Conservation (phyloP, 352 stramenopile genomes). For the Phytophthora hibernalis region DNA sequence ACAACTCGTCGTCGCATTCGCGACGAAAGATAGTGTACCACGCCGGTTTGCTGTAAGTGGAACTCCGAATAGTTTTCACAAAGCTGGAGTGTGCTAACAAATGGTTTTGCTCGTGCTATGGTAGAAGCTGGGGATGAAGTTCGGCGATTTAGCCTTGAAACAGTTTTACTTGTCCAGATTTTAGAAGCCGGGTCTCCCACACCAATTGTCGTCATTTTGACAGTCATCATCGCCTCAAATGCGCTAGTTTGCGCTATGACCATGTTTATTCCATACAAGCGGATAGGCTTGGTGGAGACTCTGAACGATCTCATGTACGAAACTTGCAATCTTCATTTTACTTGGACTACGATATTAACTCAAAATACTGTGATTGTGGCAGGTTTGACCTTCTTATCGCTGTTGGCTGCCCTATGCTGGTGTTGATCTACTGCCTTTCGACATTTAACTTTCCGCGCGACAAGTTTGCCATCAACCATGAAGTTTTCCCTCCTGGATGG, state of each 20-base stretch:
- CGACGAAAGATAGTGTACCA: slow-evolving; percentile 4
- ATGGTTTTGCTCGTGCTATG: slow-evolving; percentile 4
- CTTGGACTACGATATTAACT: background rate
- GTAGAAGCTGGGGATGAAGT: slow-evolving; percentile 35
- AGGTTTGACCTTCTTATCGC: slow-evolving; percentile 48
- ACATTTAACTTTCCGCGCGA: slow-evolving; percentile 42
- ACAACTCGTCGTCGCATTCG: slow-evolving; percentile 2
- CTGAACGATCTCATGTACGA: slow-evolving; percentile 21
- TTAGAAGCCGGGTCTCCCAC: slow-evolving; percentile 28
- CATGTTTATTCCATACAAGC: slow-evolving; percentile 28
- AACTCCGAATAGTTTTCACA: background rate
- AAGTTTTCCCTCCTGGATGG: slow-evolving; percentile 33
- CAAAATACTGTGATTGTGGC: background rate
- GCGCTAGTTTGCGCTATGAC: slow-evolving; percentile 12
- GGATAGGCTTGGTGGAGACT: slow-evolving; percentile 17
- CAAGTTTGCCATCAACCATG: slow-evolving; percentile 42
- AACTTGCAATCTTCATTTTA: background rate
- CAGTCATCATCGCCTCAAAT: slow-evolving; percentile 28
- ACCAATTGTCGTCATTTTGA: slow-evolving; percentile 30
- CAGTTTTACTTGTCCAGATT: slow-evolving; percentile 29
- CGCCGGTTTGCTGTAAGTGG: slow-evolving; percentile 13
- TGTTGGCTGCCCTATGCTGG: slow-evolving; percentile 43
- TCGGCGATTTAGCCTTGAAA: slow-evolving; percentile 33
- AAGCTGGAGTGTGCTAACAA: background rate
- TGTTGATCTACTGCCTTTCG: slow-evolving; percentile 38